phyloP scores from a whole-genome alignment of 2,329 filamentous ascomycete genomes.

The Sclerotinia nivalis region DNA sequence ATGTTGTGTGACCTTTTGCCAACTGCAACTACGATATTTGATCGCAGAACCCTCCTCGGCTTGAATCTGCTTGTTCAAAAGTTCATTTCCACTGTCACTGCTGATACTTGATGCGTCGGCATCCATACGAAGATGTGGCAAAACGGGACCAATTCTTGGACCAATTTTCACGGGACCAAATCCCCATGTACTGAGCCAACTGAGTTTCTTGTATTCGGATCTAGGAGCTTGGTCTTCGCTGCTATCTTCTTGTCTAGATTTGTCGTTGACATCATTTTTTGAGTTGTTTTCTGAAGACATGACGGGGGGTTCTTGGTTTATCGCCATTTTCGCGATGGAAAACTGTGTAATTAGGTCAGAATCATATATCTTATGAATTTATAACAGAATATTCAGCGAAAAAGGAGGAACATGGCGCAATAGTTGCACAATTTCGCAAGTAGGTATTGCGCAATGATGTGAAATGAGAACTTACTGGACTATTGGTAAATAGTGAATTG shows the following conservation, averaged over 20 bases:
- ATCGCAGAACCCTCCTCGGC: slow-evolving; percentile 77
- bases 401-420: slow-evolving; percentile 6
- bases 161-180: slow-evolving; percentile 28
- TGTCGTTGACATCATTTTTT: background rate
- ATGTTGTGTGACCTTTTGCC: slow-evolving; percentile 68
- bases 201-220: background rate
- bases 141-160: slow-evolving; percentile 38
- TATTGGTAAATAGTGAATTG: slow-evolving; percentile 23
- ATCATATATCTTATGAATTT: background rate
- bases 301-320: slow-evolving; percentile 1
- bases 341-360: slow-evolving; percentile 2
- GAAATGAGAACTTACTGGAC: slow-evolving; percentile 16
- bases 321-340: slow-evolving; percentile 22
- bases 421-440: background rate
- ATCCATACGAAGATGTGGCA: slow-evolving; percentile 37
- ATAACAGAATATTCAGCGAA: background rate
- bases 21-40: slow-evolving; percentile 90
- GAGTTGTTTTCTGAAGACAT: slow-evolving; percentile 9
- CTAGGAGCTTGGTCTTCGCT: background rate
- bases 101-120: slow-evolving; percentile 28
- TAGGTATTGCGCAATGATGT: slow-evolving; percentile 6
- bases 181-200: slow-evolving; percentile 17
- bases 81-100: slow-evolving; percentile 36
- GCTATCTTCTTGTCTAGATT: slow-evolving; percentile 5
- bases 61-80: slow-evolving; percentile 66